phyloP scores from a whole-genome alignment of 2,329 filamentous ascomycete species.

The Fusarium odoratissimum region DNA sequence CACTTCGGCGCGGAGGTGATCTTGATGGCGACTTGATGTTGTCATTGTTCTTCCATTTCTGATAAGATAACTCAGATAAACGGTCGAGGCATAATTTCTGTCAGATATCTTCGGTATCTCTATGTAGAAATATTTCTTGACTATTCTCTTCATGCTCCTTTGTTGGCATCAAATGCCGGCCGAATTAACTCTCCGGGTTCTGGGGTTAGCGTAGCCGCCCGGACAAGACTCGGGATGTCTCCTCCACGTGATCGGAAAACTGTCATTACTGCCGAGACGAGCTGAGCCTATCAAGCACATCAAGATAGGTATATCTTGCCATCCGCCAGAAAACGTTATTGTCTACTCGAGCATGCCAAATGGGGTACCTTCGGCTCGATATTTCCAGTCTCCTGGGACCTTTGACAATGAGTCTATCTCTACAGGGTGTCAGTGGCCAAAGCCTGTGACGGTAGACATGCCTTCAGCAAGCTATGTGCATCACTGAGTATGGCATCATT shows the following conservation, averaged over 20 bases:
- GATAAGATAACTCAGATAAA: rapidly evolving
- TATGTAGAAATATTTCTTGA: rapidly evolving
- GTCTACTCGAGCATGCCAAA: no score
- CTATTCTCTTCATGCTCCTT: rapidly evolving
- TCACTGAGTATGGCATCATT: no score
- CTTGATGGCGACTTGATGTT: rapidly evolving
- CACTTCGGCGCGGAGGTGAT: neutral
- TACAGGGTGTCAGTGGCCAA: no score
- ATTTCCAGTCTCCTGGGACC: no score
- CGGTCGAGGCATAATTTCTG: rapidly evolving
- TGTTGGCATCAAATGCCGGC: rapidly evolving
- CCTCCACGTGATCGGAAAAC: slow-evolving; percentile 27
- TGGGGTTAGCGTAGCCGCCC: neutral
- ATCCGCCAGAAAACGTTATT: no score
- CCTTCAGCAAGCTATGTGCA: no score
- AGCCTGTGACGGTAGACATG: no score
- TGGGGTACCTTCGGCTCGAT: no score
- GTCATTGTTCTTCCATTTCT: rapidly evolving
- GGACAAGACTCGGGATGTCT: neutral
- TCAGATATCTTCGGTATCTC: rapidly evolving
- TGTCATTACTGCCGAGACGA: neutral
- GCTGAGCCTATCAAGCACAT: neutral
- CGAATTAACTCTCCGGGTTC: neutral
- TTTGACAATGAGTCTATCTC: no score
- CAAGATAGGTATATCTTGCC: no score